phyloP scores from a whole-genome alignment of 2,329 filamentous ascomycete species.

The Colletotrichum liaoningense region DNA sequence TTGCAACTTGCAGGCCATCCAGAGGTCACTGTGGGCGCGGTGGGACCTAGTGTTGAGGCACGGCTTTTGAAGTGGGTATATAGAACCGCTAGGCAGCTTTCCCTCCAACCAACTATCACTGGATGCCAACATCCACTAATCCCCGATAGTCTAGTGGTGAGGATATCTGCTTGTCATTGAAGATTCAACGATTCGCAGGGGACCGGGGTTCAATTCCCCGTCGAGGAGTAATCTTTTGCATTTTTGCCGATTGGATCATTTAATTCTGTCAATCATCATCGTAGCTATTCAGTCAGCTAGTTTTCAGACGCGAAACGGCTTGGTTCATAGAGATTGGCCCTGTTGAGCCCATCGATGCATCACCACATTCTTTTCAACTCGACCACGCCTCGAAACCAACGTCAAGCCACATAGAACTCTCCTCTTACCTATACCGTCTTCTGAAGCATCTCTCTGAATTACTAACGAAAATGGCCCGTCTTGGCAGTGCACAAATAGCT shows the following conservation, averaged over 20 bases:
- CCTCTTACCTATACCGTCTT: background rate
- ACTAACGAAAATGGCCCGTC: background rate
- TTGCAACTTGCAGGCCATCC: background rate
- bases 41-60: too few species aligned
- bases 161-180: background rate
- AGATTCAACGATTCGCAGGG: background rate
- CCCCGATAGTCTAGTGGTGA: background rate
- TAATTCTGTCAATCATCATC: too few species aligned
- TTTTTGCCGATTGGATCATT: background rate
- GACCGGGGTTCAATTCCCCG: background rate
- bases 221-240: background rate
- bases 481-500: background rate
- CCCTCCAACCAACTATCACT: background rate
- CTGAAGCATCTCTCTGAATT: background rate
- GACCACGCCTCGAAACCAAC: background rate
- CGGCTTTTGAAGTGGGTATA: fast-evolving
- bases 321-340: too few species aligned
- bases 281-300: background rate
- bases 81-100: fast-evolving
- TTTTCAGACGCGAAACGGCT: too few species aligned
- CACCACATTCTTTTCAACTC: too few species aligned
- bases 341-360: too few species aligned
- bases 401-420: background rate
- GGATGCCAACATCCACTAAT: background rate
- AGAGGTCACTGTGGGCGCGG: background rate